Evolutionary conservation across 2,329 filamentous ascomycete genomes (phyloP), one percentile per base, ranked within the genome.

Genomic region (Sporothrix humicola): DNA sequence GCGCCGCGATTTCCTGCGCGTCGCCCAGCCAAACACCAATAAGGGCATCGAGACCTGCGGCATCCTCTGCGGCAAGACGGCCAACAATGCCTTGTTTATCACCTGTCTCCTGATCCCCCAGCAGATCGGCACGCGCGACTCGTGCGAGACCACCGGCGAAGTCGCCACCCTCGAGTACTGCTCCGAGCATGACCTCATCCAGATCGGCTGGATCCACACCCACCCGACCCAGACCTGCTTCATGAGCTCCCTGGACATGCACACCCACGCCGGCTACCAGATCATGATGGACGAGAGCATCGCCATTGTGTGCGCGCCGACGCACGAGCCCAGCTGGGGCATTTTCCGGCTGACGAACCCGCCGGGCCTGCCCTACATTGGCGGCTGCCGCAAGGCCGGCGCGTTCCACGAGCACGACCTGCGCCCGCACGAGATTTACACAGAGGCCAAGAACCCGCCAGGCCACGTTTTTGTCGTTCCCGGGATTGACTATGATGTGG

Each of bases 201-300:
- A 97, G 71, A 87, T 97, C 5, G 95, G 95, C 54, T 99, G 96
- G 96, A 99, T 99, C 75, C 96, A 99, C 80, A 99, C 96, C 0
- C 96, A 99, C 81, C 96, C 96, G 0, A 94, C 92, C 0, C 96
- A 99, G 83, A 97, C 94, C 0, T 99, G 96, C 82, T 99, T 99
- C 81, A 97, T 99, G 93, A 97, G 94, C 80, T 96, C 92, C 68
- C 87, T 95, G 69, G 96, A 99, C 80, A 81, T 98, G 77, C 96
- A 99, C 80, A 99, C 97, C 0, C 95, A 97, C 79, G 91, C 91
- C 2, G 94, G 94, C 12, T 98, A 98, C 81, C 96, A 99, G 82
- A 91, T 96, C 74, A 98, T 98, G 94, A 89, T 98, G 83, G 92
- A 94, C 0, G 96, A 99, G 85, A 97, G 93, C 78, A 94, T 99